Base-by-base conservation (phyloP, 805 yeast genomes). In the Kuraishia cidri region DNA sequence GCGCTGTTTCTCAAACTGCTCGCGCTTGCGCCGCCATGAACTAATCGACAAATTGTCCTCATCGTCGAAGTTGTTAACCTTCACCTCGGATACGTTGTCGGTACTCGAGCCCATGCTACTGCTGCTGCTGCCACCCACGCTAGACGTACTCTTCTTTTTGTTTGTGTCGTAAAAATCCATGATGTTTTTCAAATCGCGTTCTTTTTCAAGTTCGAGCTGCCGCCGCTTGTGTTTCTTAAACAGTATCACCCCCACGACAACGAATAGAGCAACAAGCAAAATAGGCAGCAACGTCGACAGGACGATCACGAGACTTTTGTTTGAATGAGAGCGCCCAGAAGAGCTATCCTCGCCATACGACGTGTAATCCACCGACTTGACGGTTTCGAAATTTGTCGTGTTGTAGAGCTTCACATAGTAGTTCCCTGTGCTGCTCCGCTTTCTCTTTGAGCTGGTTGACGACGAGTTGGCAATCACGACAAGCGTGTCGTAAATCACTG, bases 11-110 rank as follows among this genome's bases (percentile, higher is more conserved):
- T 65, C 75, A 39, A 56, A 70, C 35, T 64, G 64, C 34, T 64
- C 65, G 39, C 76, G 49, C 44, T 72, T 72, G 19, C 62, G 55
- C 27, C 63, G 61, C 77, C 77, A 72, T 15, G 74, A 67, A 37
- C 64, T 65, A 16, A 72, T 64, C 4, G 76, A 69, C 7, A 64
- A 51, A 18, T 56, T 66, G 32, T 69, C 78, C 21, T 48, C 54
- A 34, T 56, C 58, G 20, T 49, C 58, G 33, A 41, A 55, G 34
- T 54, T 40, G 28, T 54, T 54, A 16, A 52, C 42, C 34, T 43
- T 35, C 15, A 48, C 48, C 24, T 50, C 47, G n/a, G n/a, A n/a
- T n/a, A n/a, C n/a, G n/a, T n/a, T n/a, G n/a, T n/a, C n/a, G n/a
- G n/a, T n/a, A n/a, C n/a, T n/a, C n/a, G n/a, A n/a, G n/a, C n/a